Evolutionary conservation across 139 green algal genomes (phyloP).

Genomic region (Haematococcus sp.): DNA sequence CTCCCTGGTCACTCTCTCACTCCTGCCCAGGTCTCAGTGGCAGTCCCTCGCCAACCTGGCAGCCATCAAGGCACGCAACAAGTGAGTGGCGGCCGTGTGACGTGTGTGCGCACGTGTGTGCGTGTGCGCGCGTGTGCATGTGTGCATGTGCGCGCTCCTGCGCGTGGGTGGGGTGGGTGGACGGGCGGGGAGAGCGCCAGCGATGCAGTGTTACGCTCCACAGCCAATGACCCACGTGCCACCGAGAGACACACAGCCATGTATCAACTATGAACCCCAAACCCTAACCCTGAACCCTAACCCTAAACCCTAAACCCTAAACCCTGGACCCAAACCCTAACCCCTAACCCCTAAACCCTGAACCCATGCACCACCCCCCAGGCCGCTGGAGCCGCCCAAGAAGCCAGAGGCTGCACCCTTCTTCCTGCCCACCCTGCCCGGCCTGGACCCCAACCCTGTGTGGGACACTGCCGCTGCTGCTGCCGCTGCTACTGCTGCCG

Average conservation of each 20-base stretch:
- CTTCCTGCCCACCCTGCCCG: slow-evolving; percentile 89
- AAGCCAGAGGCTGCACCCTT: slow-evolving; percentile 95
- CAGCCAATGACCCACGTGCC: too few species aligned
- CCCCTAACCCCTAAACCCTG: too few species aligned
- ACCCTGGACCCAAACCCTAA: too few species aligned
- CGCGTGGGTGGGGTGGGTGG: too few species aligned
- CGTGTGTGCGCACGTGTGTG: not conserved
- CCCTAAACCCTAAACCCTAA: too few species aligned
- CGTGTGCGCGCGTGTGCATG: not conserved
- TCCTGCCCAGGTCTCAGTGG: slow-evolving; percentile 89
- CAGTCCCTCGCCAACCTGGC: slow-evolving; percentile 85
- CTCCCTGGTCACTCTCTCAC: slow-evolving; percentile 77
- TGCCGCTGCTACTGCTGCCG: not conserved
- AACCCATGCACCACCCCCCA: slow-evolving; percentile 23
- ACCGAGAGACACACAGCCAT: too few species aligned
- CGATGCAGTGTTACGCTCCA: too few species aligned
- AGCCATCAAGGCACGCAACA: slow-evolving; percentile 90
- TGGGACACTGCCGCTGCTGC: slow-evolving; percentile 38
- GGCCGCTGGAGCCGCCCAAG: slow-evolving; percentile 74
- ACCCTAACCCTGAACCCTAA: too few species aligned
- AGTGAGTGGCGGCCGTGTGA: slow-evolving; percentile 28
- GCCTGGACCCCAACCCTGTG: slow-evolving; percentile 47
- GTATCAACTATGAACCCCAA: too few species aligned
- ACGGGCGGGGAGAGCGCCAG: too few species aligned
- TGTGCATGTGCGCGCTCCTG: not conserved